A percentile compares a stretch with the other conserved stretches of the same genome.
These are phyloP conservation scores for Umbellularia californica DNA, from an alignment of 164 flowering plant genomes.

Conservation along the genomic window DNA sequence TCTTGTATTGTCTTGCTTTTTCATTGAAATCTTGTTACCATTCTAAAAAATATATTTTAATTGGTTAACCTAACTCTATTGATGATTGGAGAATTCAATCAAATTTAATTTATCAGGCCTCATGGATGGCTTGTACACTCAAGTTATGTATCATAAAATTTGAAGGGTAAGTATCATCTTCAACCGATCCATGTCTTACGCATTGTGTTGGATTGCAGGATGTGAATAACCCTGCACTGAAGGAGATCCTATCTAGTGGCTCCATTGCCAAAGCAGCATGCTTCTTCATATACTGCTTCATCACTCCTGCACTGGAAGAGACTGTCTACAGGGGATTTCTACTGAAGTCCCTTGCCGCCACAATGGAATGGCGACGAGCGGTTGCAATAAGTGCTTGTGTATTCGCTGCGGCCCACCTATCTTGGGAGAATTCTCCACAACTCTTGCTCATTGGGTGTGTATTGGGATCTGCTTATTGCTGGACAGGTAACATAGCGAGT, in stretches of 20 bases:
- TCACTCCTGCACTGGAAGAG: constrained; percentile 82
- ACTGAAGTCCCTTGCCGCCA: constrained; percentile 51
- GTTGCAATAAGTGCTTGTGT: constrained; percentile 61
- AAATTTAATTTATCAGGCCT: too few species aligned
- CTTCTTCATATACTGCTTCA: constrained; percentile 49
- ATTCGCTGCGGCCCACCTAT: constrained; percentile 75
- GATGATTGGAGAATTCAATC: too few species aligned
- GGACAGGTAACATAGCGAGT: constrained; percentile 69
- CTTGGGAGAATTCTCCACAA: constrained; percentile 67
- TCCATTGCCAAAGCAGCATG: constrained; percentile 38
- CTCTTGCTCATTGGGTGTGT: constrained; percentile 65
- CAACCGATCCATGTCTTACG: too few species aligned
- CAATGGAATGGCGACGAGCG: constrained; percentile 66
- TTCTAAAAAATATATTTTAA: too few species aligned
- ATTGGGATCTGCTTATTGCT: constrained; percentile 79
- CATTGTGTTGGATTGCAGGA: constrained; percentile 31
- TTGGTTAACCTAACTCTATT: too few species aligned
- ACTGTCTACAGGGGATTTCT: constrained; percentile 79
- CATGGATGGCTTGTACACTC: too few species aligned
- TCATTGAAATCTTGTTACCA: too few species aligned
- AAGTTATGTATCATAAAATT: too few species aligned
- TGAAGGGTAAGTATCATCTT: too few species aligned
- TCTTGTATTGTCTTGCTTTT: too few species aligned
- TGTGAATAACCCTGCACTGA: constrained; percentile 47
- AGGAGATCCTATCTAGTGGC: constrained; percentile 61